Conservation (phyloP, 2,329 filamentous ascomycete species). For the Microcera coccophila region DNA sequence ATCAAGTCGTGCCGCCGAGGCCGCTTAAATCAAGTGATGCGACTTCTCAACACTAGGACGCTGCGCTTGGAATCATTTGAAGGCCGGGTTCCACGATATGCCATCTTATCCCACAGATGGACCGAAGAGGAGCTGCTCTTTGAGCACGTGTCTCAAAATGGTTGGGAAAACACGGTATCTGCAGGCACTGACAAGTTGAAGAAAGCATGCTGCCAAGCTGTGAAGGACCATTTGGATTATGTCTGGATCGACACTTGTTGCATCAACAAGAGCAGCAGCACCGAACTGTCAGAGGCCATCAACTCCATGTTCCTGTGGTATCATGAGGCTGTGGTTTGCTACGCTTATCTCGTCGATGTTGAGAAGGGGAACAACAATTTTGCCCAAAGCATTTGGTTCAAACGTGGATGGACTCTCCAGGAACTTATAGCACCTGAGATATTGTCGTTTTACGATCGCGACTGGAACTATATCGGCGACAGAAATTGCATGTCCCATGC, state of each 20-base stretch:
- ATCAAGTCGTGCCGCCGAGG: no score
- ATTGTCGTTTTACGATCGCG: no score
- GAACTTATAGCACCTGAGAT: no score
- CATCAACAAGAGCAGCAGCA: constrained; percentile 21
- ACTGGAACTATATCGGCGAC: no score
- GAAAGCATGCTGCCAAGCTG: constrained; percentile 15
- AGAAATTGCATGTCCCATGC: constrained; percentile 13
- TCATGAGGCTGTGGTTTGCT: constrained; percentile 20
- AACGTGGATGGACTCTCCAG: constrained; percentile 24
- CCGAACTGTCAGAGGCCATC: constrained; percentile 30
- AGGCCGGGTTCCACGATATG: constrained; percentile 13
- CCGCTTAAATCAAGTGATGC: constrained; percentile 23
- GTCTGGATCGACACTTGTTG: constrained; percentile 32
- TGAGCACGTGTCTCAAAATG: constrained; percentile 6
- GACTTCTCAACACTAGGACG: constrained; percentile 15
- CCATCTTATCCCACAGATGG: constrained; percentile 21
- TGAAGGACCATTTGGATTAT: constrained; percentile 12
- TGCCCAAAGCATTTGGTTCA: constrained; percentile 17
- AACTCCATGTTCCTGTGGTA: no score
- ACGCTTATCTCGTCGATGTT: constrained; percentile 24
- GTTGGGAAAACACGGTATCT: not conserved
- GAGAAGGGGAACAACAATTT: constrained; percentile 4
- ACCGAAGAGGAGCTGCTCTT: constrained; percentile 8
- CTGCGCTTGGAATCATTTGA: constrained; percentile 13
- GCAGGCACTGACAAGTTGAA: constrained; percentile 25